Evolutionary conservation across 1,284 basidiomycete species (phyloP).

Genomic region (Fistulina hepatica): DNA sequence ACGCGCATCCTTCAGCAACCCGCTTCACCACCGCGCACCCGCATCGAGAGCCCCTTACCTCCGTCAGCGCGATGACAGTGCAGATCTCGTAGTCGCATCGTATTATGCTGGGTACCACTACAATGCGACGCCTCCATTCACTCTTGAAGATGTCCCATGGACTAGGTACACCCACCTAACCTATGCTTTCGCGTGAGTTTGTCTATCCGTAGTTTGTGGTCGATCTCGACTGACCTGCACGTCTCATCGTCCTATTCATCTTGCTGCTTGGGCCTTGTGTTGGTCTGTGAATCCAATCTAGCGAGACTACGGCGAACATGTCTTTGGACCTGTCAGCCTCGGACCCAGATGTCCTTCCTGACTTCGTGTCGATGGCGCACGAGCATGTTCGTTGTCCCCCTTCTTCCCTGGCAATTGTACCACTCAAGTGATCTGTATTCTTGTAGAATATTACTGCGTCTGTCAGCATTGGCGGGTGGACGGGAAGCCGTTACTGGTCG

Average conservation of each 20-base stretch:
- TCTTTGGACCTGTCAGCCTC: conserved; percentile 19
- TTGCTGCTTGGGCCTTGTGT: neutral
- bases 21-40: neutral
- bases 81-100: conserved; percentile 16
- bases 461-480: conserved; percentile 68
- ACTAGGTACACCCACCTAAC: conserved; percentile 29
- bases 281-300: neutral
- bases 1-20: neutral
- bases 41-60: neutral
- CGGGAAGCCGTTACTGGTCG: conserved; percentile 49
- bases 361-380: conserved; percentile 32
- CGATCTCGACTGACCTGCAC: no score
- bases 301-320: conserved; percentile 25
- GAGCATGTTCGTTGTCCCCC: conserved; percentile 19
- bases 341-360: conserved; percentile 22
- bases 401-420: neutral
- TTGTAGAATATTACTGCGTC: conserved; percentile 44
- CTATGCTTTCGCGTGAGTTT: conserved; percentile 35
- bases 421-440: conserved; percentile 3
- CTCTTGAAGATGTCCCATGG: conserved; percentile 25
- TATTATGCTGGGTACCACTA: conserved; percentile 26
- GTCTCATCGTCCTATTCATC: no score
- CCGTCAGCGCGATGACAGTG: conserved; percentile 6
- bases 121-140: conserved; percentile 15
- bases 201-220: no score